Conservation (phyloP, 2,329 filamentous ascomycete genomes). For the Fusarium sp. region DNA sequence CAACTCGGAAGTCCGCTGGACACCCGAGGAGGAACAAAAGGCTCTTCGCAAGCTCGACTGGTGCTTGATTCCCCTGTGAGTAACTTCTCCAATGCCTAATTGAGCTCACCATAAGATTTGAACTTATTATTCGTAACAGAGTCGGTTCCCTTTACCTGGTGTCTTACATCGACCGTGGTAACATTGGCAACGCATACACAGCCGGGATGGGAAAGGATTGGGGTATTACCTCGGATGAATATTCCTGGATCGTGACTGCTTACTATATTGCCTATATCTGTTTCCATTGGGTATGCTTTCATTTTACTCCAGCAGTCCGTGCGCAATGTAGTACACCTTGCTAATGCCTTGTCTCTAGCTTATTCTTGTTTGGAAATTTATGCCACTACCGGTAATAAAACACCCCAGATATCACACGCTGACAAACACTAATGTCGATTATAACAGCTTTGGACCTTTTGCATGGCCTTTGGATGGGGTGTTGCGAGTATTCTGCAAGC, state of each 20-base stretch:
- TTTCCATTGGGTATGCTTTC: slow-evolving; percentile 1
- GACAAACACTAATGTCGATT: neutral
- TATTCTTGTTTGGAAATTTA: neutral
- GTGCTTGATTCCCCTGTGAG: neutral
- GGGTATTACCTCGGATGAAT: neutral
- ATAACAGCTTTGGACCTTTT: neutral
- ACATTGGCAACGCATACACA: neutral
- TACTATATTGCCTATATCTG: neutral
- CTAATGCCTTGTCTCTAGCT: neutral
- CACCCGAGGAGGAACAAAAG: neutral
- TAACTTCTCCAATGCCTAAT: too few species aligned
- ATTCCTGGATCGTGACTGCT: neutral
- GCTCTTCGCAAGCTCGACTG: slow-evolving; percentile 3
- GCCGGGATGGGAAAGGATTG: neutral
- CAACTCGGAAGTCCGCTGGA: neutral
- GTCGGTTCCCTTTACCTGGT: neutral
- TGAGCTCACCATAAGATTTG: too few species aligned
- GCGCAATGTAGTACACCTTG: too few species aligned
- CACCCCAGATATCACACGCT: neutral
- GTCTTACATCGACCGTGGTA: neutral
- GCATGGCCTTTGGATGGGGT: neutral
- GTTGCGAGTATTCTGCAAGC: neutral
- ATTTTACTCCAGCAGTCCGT: too few species aligned
- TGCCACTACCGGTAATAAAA: neutral
- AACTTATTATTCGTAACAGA: neutral